Evolutionary conservation across 164 flowering plant species (phyloP).

Genomic region (Aristolochia fimbriata): DNA sequence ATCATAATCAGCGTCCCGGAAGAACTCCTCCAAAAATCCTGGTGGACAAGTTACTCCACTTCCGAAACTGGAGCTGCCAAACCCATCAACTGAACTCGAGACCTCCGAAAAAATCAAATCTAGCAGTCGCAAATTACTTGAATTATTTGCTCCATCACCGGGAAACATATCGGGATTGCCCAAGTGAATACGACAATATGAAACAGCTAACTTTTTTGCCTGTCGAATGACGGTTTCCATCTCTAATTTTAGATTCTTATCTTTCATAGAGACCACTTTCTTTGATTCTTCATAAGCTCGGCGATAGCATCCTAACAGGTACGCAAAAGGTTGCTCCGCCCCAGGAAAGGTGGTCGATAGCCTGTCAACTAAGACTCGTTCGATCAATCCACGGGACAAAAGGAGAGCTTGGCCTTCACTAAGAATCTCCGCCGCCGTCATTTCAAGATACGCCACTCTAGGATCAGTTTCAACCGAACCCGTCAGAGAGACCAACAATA

Average conservation of each 20-base stretch:
- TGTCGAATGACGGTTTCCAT: constrained; percentile 53
- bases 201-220: constrained; percentile 58
- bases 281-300: constrained; percentile 72
- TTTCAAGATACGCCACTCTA: constrained; percentile 54
- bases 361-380: constrained; percentile 72
- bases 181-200: constrained; percentile 69
- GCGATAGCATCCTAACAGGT: constrained; percentile 62
- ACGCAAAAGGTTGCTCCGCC: constrained; percentile 67
- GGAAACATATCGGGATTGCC: constrained; percentile 74
- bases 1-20: constrained; percentile 72
- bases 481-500: constrained; percentile 52
- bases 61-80: constrained; percentile 33
- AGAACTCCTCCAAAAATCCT: constrained; percentile 83
- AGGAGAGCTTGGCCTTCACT: constrained; percentile 60
- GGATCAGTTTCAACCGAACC: constrained; percentile 40
- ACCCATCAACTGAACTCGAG: constrained; percentile 41
- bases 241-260: constrained; percentile 48
- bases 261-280: constrained; percentile 71
- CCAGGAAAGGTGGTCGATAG: constrained; percentile 38
- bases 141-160: constrained; percentile 3
- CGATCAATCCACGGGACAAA: constrained; percentile 60
- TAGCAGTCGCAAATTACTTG: constrained; percentile 42
- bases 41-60: constrained; percentile 42
- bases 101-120: constrained; percentile 60
- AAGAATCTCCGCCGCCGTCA: constrained; percentile 82